Conservation (phyloP, 306 rosid genomes). For the Comarum palustre region DNA sequence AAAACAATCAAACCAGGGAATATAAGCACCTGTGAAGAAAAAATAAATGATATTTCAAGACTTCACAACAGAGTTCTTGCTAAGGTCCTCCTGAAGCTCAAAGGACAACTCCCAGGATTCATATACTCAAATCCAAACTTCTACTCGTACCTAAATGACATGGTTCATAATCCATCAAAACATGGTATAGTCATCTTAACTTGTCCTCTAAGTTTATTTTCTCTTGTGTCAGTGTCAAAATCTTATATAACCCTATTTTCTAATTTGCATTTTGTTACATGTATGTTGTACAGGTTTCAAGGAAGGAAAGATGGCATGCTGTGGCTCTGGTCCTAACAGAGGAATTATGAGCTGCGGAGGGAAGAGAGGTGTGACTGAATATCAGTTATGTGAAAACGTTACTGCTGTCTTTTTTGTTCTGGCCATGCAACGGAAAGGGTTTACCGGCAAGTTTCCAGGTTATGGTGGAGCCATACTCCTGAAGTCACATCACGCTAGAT, state of each 20-base stretch:
- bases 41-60: constrained; percentile 12
- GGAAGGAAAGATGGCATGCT: constrained; percentile 34
- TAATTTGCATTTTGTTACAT: background rate
- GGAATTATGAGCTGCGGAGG: constrained; percentile 36
- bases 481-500: constrained; percentile 27
- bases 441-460: constrained; percentile 28
- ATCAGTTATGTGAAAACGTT: constrained; percentile 37
- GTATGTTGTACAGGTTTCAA: constrained; percentile 28
- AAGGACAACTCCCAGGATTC: constrained; percentile 28
- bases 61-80: constrained; percentile 28
- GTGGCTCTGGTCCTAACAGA: constrained; percentile 35
- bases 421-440: constrained; percentile 41
- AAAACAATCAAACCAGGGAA: constrained; percentile 9
- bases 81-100: constrained; percentile 21
- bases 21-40: constrained; percentile 20
- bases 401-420: constrained; percentile 43
- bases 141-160: constrained; percentile 8
- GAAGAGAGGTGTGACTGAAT: constrained; percentile 39
- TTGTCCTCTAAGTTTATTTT: background rate
- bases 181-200: constrained; percentile 22
- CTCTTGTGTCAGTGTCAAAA: background rate
- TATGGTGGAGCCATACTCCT: constrained; percentile 37
- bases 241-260: too few relatives aligned
- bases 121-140: constrained; percentile 27
- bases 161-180: constrained; percentile 27